These are phyloP conservation scores for Yamadazyma siamensis DNA, from an alignment of 1,139 yeast genomes.

Conservation along the genomic window DNA sequence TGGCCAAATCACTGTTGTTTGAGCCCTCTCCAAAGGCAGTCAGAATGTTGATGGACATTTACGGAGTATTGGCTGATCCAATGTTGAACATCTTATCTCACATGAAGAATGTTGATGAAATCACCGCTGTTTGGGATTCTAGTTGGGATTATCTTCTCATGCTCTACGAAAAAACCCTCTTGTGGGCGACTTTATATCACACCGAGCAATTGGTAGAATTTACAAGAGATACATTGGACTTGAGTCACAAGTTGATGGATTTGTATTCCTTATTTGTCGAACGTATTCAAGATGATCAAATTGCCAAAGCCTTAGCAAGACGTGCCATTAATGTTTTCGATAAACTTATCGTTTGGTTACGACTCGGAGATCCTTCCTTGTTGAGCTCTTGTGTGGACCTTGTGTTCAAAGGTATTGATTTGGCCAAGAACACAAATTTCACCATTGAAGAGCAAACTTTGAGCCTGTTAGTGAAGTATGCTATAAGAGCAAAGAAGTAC, in stretches of 20 bases:
- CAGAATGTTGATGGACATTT: conserved; percentile 70
- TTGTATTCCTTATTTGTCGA: conserved; percentile 57
- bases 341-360: conserved; percentile 71
- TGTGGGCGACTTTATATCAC: conserved; percentile 69
- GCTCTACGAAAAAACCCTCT: conserved; percentile 63
- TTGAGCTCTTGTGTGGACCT: conserved; percentile 71
- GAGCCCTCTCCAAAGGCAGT: conserved; percentile 79
- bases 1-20: conserved; percentile 49
- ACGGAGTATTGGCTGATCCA: conserved; percentile 64
- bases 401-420: conserved; percentile 62
- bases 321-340: conserved; percentile 50
- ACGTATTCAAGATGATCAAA: conserved; percentile 15
- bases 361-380: conserved; percentile 75
- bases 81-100: conserved; percentile 24
- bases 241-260: conserved; percentile 64
- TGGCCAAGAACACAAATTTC: conserved; percentile 54
- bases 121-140: conserved; percentile 55
- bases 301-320: conserved; percentile 22
- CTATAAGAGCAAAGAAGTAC: conserved; percentile 60
- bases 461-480: conserved; percentile 55
- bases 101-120: too few relatives aligned
- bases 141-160: conserved; percentile 71
- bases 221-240: conserved; percentile 81
- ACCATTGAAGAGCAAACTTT: conserved; percentile 48
- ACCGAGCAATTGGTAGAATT: conserved; percentile 65